Conservation (phyloP, 257 asterid species). For the Parsonsia alboflavescens region DNA sequence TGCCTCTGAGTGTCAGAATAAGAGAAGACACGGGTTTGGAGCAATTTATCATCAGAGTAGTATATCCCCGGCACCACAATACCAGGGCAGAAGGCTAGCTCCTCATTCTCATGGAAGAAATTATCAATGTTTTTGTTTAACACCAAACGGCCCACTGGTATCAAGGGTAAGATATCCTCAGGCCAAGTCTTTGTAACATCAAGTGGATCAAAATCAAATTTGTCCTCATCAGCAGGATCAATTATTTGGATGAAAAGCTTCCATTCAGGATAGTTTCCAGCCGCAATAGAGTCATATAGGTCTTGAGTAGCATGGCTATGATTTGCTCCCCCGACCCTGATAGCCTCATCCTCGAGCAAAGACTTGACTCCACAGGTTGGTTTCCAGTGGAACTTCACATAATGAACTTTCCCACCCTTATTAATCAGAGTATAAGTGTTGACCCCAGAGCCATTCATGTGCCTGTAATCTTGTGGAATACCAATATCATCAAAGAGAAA, state of each 20-base stretch:
- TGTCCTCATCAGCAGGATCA: conserved; percentile 29
- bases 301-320: conserved; percentile 44
- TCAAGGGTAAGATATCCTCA: conserved; percentile 36
- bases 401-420: conserved; percentile 30
- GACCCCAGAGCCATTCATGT: conserved; percentile 36
- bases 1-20: conserved; percentile 37
- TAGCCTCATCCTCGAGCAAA: conserved; percentile 33
- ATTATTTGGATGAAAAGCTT: conserved; percentile 34
- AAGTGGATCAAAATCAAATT: conserved; percentile 32
- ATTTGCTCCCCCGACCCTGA: conserved; percentile 28
- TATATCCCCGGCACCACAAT: conserved; percentile 34
- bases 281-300: conserved; percentile 34
- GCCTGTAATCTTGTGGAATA: conserved; percentile 39
- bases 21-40: conserved; percentile 35
- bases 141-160: conserved; percentile 35
- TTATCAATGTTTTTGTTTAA: conserved; percentile 35
- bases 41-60: conserved; percentile 32
- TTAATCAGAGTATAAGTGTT: conserved; percentile 33
- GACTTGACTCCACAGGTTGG: conserved; percentile 37
- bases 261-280: conserved; percentile 41
- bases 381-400: conserved; percentile 37
- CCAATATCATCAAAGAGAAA: conserved; percentile 38
- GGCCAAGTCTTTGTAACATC: conserved; percentile 44
- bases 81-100: conserved; percentile 34
- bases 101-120: conserved; percentile 39